Conservation (phyloP, 1,284 basidiomycete species). For the Ustilago nuda region DNA sequence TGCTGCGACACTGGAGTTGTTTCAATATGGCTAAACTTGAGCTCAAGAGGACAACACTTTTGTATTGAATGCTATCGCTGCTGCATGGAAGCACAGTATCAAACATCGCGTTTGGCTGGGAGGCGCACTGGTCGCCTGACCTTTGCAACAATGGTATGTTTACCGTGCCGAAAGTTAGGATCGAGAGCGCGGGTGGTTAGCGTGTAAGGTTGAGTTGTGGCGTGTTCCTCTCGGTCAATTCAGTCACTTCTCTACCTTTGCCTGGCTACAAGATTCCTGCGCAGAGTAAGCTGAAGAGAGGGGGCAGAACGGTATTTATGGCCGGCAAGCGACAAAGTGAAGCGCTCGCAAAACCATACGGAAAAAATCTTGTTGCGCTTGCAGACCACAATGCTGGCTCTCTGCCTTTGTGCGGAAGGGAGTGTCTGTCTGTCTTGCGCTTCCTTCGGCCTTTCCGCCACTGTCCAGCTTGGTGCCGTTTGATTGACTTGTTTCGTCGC, state of each 20-base stretch:
- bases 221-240: constrained; percentile 8
- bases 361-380: neutral
- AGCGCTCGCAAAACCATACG: neutral
- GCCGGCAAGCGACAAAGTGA: neutral
- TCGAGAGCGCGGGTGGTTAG: neutral
- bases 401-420: neutral
- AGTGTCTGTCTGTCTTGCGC: neutral
- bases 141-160: neutral
- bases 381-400: neutral
- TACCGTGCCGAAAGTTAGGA: neutral
- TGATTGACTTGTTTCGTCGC: neutral
- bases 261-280: neutral
- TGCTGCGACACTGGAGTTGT: neutral
- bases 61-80: neutral
- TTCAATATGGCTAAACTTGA: neutral
- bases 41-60: neutral
- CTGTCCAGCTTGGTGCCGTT: neutral
- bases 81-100: constrained; percentile 6
- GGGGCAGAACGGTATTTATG: neutral
- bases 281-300: neutral
- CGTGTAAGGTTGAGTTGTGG: neutral
- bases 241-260: neutral
- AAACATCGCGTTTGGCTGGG: neutral
- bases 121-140: constrained; percentile 3
- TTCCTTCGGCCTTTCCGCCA: constrained; percentile 9